phyloP scores from a whole-genome alignment of 441 rosid species.

The Corymbia calophylla region DNA sequence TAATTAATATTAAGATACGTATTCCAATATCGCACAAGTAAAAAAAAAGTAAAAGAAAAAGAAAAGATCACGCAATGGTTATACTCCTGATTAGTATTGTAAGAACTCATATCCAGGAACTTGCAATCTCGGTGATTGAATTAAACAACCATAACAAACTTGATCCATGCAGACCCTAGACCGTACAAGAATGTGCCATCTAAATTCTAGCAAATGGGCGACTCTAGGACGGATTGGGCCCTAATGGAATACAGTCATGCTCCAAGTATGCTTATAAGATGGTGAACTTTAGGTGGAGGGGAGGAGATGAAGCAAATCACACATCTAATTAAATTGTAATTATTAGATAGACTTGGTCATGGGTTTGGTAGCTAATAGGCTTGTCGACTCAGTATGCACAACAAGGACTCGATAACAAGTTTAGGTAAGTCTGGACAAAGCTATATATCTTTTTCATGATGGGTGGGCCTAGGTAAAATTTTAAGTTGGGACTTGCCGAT shows the following conservation, averaged over 20 bases:
- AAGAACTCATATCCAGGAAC: too few species aligned
- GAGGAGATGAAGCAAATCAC: accelerated
- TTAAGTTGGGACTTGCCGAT: neutral
- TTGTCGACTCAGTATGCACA: accelerated
- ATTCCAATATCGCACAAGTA: neutral
- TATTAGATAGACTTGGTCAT: neutral
- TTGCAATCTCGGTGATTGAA: neutral
- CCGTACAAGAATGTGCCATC: neutral
- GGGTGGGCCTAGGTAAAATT: neutral
- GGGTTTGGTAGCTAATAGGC: neutral
- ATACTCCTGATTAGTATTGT: neutral
- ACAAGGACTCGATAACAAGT: accelerated
- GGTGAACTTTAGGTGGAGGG: neutral
- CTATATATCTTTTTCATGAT: neutral
- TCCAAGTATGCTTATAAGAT: accelerated
- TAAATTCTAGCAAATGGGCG: neutral
- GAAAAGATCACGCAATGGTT: neutral
- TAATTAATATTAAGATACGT: neutral
- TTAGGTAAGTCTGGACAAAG: accelerated
- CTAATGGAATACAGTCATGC: neutral
- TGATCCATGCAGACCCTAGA: neutral
- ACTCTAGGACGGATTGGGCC: accelerated
- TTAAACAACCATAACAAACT: neutral
- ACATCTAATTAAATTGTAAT: accelerated
- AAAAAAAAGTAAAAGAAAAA: too few species aligned